A percentile compares a stretch with the other conserved stretches of the same genome.
Conservation (phyloP, 805 yeast genomes). For the Myxozyma geophila region DNA sequence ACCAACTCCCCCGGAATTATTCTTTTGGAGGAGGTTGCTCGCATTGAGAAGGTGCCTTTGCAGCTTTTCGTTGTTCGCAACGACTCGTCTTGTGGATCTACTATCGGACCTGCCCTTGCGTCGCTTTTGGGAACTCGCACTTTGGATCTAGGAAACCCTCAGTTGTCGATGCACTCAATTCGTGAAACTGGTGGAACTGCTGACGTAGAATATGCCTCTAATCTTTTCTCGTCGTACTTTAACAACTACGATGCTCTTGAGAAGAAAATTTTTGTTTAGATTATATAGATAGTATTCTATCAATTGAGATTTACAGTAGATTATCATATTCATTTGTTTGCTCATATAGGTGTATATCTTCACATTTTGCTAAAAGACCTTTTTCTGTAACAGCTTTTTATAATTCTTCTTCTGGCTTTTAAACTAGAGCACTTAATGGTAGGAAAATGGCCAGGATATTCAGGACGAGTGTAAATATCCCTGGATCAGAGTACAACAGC, state of each 20-base stretch:
- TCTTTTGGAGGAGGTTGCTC: slow-evolving; percentile 72
- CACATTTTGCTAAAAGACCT: no score
- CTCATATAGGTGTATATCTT: no score
- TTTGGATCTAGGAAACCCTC: slow-evolving; percentile 79
- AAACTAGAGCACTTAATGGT: no score
- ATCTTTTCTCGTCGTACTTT: slow-evolving; percentile 71
- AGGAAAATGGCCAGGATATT: no score
- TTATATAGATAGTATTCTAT: slow-evolving; percentile 4
- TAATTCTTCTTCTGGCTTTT: no score
- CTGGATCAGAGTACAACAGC: neutral
- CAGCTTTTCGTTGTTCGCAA: slow-evolving; percentile 93
- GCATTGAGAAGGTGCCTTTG: slow-evolving; percentile 70
- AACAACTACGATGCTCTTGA: slow-evolving; percentile 60
- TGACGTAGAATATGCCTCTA: slow-evolving; percentile 72
- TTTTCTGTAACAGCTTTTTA: no score
- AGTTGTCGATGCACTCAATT: slow-evolving; percentile 83
- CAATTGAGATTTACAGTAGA: neutral
- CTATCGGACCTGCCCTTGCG: slow-evolving; percentile 93
- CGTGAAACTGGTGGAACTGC: slow-evolving; percentile 78
- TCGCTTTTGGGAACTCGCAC: slow-evolving; percentile 54
- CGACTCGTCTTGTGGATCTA: slow-evolving; percentile 93
- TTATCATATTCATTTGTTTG: neutral
- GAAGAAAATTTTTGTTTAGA: slow-evolving; percentile 23
- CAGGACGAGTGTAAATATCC: no score
- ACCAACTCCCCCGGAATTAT: slow-evolving; percentile 92